phyloP scores from a whole-genome alignment of 768 basidiomycete genomes.

The Kwoniella sp. region DNA sequence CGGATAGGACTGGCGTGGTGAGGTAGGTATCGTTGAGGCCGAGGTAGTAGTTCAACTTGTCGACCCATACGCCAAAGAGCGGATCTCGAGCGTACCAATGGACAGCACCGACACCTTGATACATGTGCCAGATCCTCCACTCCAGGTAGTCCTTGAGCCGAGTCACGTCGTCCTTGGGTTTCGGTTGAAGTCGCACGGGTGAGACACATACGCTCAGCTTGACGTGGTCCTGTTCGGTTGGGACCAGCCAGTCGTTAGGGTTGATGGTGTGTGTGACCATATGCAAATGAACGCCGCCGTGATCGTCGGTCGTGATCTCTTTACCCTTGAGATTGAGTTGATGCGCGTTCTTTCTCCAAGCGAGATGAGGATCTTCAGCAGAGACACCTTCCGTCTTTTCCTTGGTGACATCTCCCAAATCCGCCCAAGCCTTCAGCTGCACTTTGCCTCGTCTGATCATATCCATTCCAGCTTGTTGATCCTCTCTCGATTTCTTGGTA shows the following conservation, averaged over 20 bases:
- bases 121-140: constrained; percentile 21
- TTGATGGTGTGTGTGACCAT: neutral
- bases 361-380: neutral
- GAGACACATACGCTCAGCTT: constrained; percentile 9
- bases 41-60: constrained; percentile 3
- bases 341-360: constrained; percentile 7
- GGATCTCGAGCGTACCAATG: constrained; percentile 20
- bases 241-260: neutral
- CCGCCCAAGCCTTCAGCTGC: constrained; percentile 1
- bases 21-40: constrained; percentile 11
- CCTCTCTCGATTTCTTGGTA: neutral
- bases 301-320: neutral
- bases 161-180: neutral
- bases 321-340: neutral
- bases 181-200: constrained; percentile 12
- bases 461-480: neutral
- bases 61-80: constrained; percentile 5
- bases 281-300: neutral
- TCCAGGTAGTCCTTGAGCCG: constrained; percentile 8
- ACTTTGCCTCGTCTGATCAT: neutral
- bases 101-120: constrained; percentile 15
- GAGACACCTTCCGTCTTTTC: constrained; percentile 2
- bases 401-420: neutral
- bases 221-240: neutral
- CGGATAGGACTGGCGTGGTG: neutral